Evolutionary conservation across 495 filamentous ascomycete species (phyloP), one percentile per base, ranked within the genome.

Genomic region (Aspergillus heteromorphus): DNA sequence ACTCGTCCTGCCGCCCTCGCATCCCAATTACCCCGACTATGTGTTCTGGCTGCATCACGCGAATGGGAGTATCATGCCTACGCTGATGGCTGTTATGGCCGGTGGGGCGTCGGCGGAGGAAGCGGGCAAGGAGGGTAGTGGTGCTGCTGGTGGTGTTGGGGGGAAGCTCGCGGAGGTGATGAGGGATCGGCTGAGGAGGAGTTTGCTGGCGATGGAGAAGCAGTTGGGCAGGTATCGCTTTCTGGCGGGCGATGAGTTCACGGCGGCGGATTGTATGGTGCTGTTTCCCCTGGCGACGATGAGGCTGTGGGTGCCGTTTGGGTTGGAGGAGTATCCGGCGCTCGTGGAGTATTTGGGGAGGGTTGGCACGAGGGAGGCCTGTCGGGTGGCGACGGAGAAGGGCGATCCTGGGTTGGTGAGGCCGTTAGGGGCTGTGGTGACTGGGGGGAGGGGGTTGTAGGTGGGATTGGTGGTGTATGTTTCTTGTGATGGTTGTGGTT

Each of bases 21-120:
- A 76, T 31, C 63, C 70, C 14, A 59, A 64, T 27, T 83, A 80
- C 53, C 62, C 78, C 4, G 72, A 81, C 38, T 84, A 79, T 61
- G 62, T 84, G 2, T 82, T 78, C 66, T 85, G 81, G 81, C 75
- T 78, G 40, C 79, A 84, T 60, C 82, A 75, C 63, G 65, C 71
- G 23, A 83, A 83, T 60, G 72, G 70, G 14, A 78, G 66, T 8
- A 64, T 83, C 9, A 71, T 77, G 56, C 66, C 76, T 0, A 56
- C 57, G 1, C 19, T 77, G 14, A 53, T 48, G 30, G 48, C 21
- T 0, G 19, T 65, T 6, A 48, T 58, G 29, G 21, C 64, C 19
- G 25, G 55, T n/a, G 30, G 59, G 18, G 27, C 25, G 14, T n/a
- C n/a, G n/a, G n/a, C n/a, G n/a, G n/a, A n/a, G n/a, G n/a, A n/a